Base-by-base conservation (phyloP, 2,329 filamentous ascomycete genomes). In the Xylariaceae sp. region DNA sequence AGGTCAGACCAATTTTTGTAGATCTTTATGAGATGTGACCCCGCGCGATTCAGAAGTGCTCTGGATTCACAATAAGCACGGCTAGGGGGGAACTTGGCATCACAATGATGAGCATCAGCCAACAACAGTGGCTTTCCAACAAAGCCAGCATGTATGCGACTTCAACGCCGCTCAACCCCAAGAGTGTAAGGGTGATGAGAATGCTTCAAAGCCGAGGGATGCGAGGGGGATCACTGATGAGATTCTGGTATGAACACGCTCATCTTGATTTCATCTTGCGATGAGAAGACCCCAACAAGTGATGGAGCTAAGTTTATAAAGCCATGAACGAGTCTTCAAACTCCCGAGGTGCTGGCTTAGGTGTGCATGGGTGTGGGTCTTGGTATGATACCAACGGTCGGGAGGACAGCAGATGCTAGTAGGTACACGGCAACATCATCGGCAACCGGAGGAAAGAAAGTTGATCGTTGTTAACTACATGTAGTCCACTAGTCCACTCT, bases 371-470 rank as follows among this genome's bases (percentile, higher is more conserved):
- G 19, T 12, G 21, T 21, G 43, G 20, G 21, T 21, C 20, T 20
- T n/a, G n/a, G 43, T 44, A 20, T 16, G 43, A 16, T 21, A 16
- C 20, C 20, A 2, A 7, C 18, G 20, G 43, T 6, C 7, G 48
- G 45, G 49, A 44, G 45, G 29, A 29, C 20, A 52, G 43, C 20
- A 49, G 41, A 9, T 4, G 23, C n/a, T n/a, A 26, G 9, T 9
- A 47, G 44, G 10, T 51, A 18, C 51, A 60, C 60, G 60, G 60
- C 60, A 62, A 62, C 40, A 10, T 20, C 32, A 56, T 62, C 60
- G 60, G 60, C 60, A 60, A 54, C 53, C 57, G n/a, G 45, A 19
- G 20, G 21, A 54, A 20, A 9, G 26, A 20, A n/a, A n/a, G n/a
- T n/a, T n/a, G n/a, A n/a, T n/a, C n/a, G n/a, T n/a, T n/a, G n/a